These are phyloP conservation scores for Musa balbisiana DNA, from an alignment of 202 grass and related monocot species.

Conservation along the genomic window DNA sequence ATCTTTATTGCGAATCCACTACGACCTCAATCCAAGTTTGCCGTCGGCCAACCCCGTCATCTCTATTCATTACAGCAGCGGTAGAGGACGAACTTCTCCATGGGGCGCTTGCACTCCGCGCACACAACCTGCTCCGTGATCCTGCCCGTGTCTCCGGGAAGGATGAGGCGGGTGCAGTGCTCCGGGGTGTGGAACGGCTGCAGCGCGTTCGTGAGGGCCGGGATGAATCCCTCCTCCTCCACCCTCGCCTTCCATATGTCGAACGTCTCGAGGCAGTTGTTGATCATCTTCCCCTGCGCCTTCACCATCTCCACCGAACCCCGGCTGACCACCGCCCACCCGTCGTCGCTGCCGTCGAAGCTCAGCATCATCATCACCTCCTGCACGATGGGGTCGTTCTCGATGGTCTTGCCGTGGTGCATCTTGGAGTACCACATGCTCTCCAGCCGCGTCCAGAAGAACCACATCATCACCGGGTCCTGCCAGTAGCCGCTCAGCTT, in stretches of 20 bases:
- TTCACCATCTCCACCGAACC: conserved; percentile 23
- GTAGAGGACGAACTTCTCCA: conserved; percentile 41
- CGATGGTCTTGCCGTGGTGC: conserved; percentile 24
- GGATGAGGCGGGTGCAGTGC: conserved; percentile 38
- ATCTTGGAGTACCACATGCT: conserved; percentile 47
- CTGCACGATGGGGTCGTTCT: conserved; percentile 32
- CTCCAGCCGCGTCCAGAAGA: conserved; percentile 45
- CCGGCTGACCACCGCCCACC: conserved; percentile 32
- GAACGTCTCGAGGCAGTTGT: conserved; percentile 27
- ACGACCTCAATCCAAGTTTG: too few relatives aligned
- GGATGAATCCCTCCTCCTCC: conserved; percentile 24
- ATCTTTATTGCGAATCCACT: too few relatives aligned
- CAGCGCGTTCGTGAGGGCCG: conserved; percentile 26
- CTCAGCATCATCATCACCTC: conserved; percentile 36
- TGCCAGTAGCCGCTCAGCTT: conserved; percentile 42
- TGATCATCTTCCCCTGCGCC: conserved; percentile 19
- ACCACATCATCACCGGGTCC: conserved; percentile 37
- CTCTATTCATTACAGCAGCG: conserved; percentile 26
- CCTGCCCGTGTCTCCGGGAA: conserved; percentile 14
- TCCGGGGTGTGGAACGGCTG: conserved; percentile 27
- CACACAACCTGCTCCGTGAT: conserved; percentile 37
- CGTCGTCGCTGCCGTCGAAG: conserved; percentile 36
- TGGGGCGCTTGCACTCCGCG: conserved; percentile 32
- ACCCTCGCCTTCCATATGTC: conserved; percentile 25
- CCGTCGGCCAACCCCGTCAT: background rate